Percentiles rank a stretch among this genome's conserved stretches.
These are phyloP conservation scores for Dendrobium huoshanense DNA, from an alignment of 106 monocot genomes.

Conservation along the genomic window DNA sequence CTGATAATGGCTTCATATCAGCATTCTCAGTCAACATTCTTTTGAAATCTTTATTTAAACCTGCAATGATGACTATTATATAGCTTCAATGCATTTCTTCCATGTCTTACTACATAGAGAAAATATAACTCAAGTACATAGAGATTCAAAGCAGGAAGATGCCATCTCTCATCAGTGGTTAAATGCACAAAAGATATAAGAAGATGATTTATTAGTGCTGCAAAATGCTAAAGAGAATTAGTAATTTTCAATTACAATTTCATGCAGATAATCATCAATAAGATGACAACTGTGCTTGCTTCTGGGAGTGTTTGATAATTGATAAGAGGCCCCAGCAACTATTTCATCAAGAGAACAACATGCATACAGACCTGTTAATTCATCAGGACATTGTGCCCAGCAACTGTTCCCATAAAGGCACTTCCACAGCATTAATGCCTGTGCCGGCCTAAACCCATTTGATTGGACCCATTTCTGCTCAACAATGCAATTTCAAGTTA, in stretches of 20 bases:
- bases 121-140: neutral
- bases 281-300: neutral
- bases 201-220: neutral
- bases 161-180: neutral
- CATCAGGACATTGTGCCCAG: slow-evolving; percentile 72
- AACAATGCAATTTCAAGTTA: slow-evolving; percentile 4
- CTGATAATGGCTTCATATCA: slow-evolving; percentile 47
- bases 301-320: neutral
- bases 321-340: neutral
- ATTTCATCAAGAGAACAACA: neutral
- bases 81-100: neutral
- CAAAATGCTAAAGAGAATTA: neutral
- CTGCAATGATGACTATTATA: slow-evolving; percentile 25
- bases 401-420: slow-evolving; percentile 72
- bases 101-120: neutral
- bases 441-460: slow-evolving; percentile 79
- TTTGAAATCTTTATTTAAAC: slow-evolving; percentile 85
- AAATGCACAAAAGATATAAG: neutral
- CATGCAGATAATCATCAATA: too few species aligned
- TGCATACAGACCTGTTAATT: slow-evolving; percentile 54
- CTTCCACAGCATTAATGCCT: slow-evolving; percentile 96
- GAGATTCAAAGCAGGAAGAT: neutral
- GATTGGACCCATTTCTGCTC: slow-evolving; percentile 83
- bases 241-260: neutral
- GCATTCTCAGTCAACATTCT: slow-evolving; percentile 70